phyloP scores from a whole-genome alignment of 1,284 basidiomycete genomes.

The Sporisorium sorghi region DNA sequence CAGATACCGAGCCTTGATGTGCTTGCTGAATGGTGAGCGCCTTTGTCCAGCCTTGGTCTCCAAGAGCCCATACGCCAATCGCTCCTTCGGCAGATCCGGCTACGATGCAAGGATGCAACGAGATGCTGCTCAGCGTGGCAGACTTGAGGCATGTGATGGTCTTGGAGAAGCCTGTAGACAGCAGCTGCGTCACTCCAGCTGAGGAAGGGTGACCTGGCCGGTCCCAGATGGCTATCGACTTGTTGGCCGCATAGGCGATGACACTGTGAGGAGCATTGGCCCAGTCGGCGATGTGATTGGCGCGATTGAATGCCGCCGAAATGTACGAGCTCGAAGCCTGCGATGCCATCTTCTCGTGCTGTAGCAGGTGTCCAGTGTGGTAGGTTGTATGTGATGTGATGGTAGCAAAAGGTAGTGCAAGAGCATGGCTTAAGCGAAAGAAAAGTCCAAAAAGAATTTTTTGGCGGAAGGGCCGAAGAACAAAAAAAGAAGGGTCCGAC shows the following conservation, averaged over 20 bases:
- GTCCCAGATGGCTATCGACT: conserved; percentile 56
- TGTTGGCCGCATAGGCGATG: conserved; percentile 61
- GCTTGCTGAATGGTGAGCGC: conserved; percentile 27
- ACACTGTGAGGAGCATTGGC: conserved; percentile 22
- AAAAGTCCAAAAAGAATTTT: conserved; percentile 3
- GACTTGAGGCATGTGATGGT: conserved; percentile 56
- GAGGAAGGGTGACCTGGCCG: conserved; percentile 29
- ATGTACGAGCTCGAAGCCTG: conserved; percentile 53
- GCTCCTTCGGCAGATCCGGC: conserved; percentile 52
- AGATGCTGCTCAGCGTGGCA: conserved; percentile 3
- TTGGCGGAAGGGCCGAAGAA: background rate
- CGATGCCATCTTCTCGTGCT: conserved; percentile 25
- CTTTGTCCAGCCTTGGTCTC: conserved; percentile 13
- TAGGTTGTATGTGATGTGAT: conserved; percentile 3
- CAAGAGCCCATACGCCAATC: conserved; percentile 40
- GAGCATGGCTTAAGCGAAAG: conserved; percentile 22
- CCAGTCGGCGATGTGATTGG: conserved; percentile 63
- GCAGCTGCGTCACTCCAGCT: conserved; percentile 31
- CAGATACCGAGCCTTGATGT: conserved; percentile 49
- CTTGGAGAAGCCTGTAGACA: conserved; percentile 46
- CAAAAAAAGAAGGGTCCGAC: conserved; percentile 23
- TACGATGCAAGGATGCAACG: conserved; percentile 28
- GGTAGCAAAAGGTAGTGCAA: background rate
- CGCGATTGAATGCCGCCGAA: conserved; percentile 62
- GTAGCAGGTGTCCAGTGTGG: background rate